Evolutionary conservation across 371 early-diverging fungal species (phyloP).

Genomic region (Syncephalastrum sp.): DNA sequence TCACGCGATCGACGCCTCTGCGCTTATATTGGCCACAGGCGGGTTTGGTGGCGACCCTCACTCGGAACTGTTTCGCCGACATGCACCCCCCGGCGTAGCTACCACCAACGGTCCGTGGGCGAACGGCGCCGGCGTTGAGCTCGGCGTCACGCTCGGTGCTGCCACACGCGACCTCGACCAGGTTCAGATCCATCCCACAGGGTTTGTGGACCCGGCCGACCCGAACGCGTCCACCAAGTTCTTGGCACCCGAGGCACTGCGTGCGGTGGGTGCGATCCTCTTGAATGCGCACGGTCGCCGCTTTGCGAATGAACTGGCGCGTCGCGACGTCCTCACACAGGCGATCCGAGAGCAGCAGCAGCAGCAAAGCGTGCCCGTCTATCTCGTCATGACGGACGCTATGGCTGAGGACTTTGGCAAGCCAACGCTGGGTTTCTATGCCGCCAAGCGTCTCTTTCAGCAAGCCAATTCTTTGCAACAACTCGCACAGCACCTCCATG

Average conservation of each 20-base stretch:
- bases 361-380: slow-evolving; percentile 27
- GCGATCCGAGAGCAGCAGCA: slow-evolving; percentile 32
- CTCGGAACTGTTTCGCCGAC: slow-evolving; percentile 33
- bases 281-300: slow-evolving; percentile 66
- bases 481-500: slow-evolving; percentile 59
- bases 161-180: slow-evolving; percentile 70
- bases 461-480: slow-evolving; percentile 45
- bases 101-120: slow-evolving; percentile 87
- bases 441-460: slow-evolving; percentile 57
- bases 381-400: slow-evolving; percentile 55
- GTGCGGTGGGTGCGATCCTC: slow-evolving; percentile 78
- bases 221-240: slow-evolving; percentile 63
- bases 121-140: slow-evolving; percentile 78
- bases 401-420: slow-evolving; percentile 55
- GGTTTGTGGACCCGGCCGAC: slow-evolving; percentile 72
- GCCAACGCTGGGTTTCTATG: slow-evolving; percentile 63
- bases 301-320: slow-evolving; percentile 72
- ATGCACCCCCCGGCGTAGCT: slow-evolving; percentile 67
- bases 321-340: slow-evolving; percentile 58
- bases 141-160: slow-evolving; percentile 63
- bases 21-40: slow-evolving; percentile 35
- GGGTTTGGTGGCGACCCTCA: slow-evolving; percentile 35
- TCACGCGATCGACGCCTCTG: slow-evolving; percentile 18
- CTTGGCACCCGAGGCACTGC: slow-evolving; percentile 81
- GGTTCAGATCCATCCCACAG: slow-evolving; percentile 86